Evolutionary conservation across 345 rosid genomes (phyloP), one percentile per base, ranked within the genome.

Genomic region (Eucalyptus camaldulensis): DNA sequence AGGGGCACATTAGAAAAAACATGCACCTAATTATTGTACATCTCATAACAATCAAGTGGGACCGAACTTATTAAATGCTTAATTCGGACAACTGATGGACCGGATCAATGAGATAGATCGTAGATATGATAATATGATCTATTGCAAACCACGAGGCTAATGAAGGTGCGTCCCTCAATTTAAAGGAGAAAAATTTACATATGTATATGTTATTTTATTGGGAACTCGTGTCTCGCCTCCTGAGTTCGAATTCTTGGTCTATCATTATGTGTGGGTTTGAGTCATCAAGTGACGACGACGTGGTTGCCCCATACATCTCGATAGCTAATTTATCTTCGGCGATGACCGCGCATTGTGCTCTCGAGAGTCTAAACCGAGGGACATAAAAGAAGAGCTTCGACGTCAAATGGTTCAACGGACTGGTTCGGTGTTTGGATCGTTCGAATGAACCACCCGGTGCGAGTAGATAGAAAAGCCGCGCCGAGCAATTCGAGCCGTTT

Each of bases 111-210:
- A 72, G 25, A 31, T 8, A 1, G 3, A 72, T 72, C 0, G 1
- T 19, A 5, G 21, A 22, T 8, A 17, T 11, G 1, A 72, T 72
- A 10, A 11, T 72, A 72, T 3, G 1, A 72, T 37, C 0, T 65
- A n/a, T n/a, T 65, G 11, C n/a, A 65, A n/a, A 15, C 8, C 4
- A 4, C 0, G 3, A 14, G 0, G 0, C 29, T 62, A 62, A 3
- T 27, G 1, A 62, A 27, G 33, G 69, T 27, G 1, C 0, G 16
- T n/a, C 37, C 72, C 16, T n/a, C 16, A 65, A 7, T 65, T 13
- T 65, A 13, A 65, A 65, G 7, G 31, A 27, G 31, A 8, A 65
- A n/a, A n/a, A 65, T 65, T 29, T 5, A 33, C 0, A 9, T 16
- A 31, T 3, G 19, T 5, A 33, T 17, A 33, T 33, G 44, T 69